Conservation (phyloP, 176 grass and related monocot species). For the Alopecurus myosuroides region DNA sequence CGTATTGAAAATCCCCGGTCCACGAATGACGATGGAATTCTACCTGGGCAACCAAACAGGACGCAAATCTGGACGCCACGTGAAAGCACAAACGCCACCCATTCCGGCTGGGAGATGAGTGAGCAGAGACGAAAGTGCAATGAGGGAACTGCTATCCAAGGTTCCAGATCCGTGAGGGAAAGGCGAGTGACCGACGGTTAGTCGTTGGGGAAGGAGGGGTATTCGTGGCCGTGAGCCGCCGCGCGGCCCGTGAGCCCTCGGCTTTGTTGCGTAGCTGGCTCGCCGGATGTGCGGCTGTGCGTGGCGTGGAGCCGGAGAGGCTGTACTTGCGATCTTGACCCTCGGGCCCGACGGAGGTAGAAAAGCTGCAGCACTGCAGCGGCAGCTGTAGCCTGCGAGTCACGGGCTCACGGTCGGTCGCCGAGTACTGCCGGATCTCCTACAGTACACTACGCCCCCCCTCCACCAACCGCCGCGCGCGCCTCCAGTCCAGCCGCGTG, state of each 20-base stretch:
- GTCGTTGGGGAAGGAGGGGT: neutral
- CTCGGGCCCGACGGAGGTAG: neutral
- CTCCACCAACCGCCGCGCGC: neutral
- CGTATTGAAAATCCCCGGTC: neutral
- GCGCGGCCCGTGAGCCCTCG: conserved; percentile 1
- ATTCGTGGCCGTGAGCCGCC: neutral
- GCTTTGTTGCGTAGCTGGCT: conserved; percentile 21
- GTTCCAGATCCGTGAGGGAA: neutral
- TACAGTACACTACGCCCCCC: no score
- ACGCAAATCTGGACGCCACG: no score
- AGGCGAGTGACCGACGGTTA: neutral
- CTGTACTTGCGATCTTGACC: neutral
- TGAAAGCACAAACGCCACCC: neutral
- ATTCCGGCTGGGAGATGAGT: neutral
- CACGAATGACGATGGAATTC: neutral
- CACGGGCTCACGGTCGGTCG: neutral
- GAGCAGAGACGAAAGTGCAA: neutral
- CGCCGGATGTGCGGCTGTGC: conserved; percentile 16
- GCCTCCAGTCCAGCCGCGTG: neutral
- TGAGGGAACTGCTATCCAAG: neutral
- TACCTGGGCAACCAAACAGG: neutral
- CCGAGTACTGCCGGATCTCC: neutral
- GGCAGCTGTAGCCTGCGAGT: no score
- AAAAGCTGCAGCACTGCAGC: neutral
- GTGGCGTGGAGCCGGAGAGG: neutral